A percentile compares a stretch with the other conserved stretches of the same genome.
Conservation (phyloP, 1,139 yeast genomes). For the Candida dubliniensis region DNA sequence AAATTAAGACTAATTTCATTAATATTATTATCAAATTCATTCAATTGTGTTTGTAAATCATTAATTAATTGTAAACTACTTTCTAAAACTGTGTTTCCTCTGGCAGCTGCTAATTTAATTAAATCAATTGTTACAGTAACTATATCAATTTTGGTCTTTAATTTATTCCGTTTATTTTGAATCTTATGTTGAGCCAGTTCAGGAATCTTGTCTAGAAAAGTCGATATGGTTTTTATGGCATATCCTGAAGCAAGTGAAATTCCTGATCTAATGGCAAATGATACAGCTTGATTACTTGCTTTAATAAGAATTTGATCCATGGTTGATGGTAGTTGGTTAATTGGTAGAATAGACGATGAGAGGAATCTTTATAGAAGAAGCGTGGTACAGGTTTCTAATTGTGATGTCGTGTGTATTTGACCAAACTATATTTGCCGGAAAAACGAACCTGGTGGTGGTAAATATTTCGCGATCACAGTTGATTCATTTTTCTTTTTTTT, state of each 20-base stretch:
- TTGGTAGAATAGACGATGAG: too few relatives aligned
- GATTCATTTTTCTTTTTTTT: too few relatives aligned
- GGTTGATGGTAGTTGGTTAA: too few relatives aligned
- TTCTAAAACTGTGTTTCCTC: constrained; percentile 67
- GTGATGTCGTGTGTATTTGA: too few relatives aligned
- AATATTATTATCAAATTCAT: constrained; percentile 55
- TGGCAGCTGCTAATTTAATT: constrained; percentile 64
- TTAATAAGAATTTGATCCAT: constrained; percentile 50
- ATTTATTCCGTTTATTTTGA: constrained; percentile 40
- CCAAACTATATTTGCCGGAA: too few relatives aligned
- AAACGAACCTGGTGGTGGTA: too few relatives aligned
- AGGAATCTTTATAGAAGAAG: too few relatives aligned
- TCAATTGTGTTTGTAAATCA: constrained; percentile 60
- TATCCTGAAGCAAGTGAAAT: constrained; percentile 74
- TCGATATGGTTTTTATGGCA: constrained; percentile 66
- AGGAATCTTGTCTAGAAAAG: constrained; percentile 62
- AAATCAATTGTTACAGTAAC: constrained; percentile 71
- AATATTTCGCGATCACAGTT: too few relatives aligned
- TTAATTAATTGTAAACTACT: constrained; percentile 57
- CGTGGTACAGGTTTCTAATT: too few relatives aligned
- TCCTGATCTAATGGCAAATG: constrained; percentile 79
- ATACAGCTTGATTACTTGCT: constrained; percentile 78
- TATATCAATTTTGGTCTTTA: constrained; percentile 62
- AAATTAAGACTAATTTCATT: constrained; percentile 27
- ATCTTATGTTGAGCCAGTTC: constrained; percentile 51